phyloP scores from a whole-genome alignment of 495 filamentous ascomycete species.

The Mytilinidion resinicola region DNA sequence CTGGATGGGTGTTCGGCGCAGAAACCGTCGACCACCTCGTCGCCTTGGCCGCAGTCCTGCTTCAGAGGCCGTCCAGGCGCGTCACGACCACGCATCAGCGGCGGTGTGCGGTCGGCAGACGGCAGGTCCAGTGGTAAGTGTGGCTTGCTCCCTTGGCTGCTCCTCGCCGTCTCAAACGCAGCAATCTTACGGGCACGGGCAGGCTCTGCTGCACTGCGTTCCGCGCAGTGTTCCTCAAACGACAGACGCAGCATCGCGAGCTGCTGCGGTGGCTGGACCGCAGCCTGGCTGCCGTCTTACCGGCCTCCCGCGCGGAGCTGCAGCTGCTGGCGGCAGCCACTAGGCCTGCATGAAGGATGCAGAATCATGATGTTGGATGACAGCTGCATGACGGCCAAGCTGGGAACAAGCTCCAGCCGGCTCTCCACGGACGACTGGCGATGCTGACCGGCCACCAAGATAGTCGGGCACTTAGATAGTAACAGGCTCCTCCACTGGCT shows the following conservation, averaged over 20 bases:
- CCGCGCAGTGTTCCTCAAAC: slow-evolving; percentile 29
- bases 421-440: too few species aligned
- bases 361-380: not conserved
- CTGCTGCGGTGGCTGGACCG: slow-evolving; percentile 33
- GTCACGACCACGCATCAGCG: too few species aligned
- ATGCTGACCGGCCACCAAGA: too few species aligned
- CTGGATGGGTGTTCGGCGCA: slow-evolving; percentile 7
- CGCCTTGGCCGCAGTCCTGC: slow-evolving; percentile 55
- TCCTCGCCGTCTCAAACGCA: slow-evolving; percentile 15
- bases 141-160: slow-evolving; percentile 2
- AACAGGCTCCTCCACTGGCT: too few species aligned
- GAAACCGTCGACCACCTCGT: slow-evolving; percentile 62
- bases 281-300: slow-evolving; percentile 12
- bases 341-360: slow-evolving; percentile 9
- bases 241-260: slow-evolving; percentile 32
- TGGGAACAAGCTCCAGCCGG: too few species aligned
- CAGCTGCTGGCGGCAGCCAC: slow-evolving; percentile 19
- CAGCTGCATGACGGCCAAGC: not conserved
- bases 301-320: slow-evolving; percentile 13
- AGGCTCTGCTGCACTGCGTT: slow-evolving; percentile 38
- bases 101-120: slow-evolving; percentile 35
- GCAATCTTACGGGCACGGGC: not conserved
- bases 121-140: slow-evolving; percentile 61
- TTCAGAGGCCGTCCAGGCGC: slow-evolving; percentile 46
- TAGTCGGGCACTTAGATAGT: too few species aligned